A percentile compares a stretch with the other conserved stretches of the same genome.
Conservation (phyloP, 1,284 basidiomycete species). For the Boletellus dicymbophilus region DNA sequence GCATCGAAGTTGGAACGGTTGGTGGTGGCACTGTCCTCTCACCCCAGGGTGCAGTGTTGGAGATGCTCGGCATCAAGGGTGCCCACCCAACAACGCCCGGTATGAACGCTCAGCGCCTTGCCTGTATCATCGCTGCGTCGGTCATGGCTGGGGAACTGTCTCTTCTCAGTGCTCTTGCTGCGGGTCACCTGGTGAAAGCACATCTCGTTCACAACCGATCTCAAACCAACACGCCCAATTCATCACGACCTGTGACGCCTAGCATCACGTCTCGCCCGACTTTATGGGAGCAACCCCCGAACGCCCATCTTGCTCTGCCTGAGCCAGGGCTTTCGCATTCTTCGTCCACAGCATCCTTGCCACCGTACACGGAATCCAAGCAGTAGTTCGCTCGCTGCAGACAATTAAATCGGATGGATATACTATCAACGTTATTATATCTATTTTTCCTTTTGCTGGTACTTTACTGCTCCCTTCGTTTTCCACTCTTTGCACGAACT, state of each 20-base stretch:
- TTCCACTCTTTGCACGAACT: constrained; percentile 3
- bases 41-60: constrained; percentile 89
- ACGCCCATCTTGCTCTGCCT: constrained; percentile 5
- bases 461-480: constrained; percentile 19
- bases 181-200: constrained; percentile 88
- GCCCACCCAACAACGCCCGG: constrained; percentile 85
- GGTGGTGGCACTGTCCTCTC: constrained; percentile 93
- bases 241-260: constrained; percentile 67
- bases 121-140: constrained; percentile 83
- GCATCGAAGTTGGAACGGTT: constrained; percentile 95
- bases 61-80: constrained; percentile 89
- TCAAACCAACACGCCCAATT: constrained; percentile 65
- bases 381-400: constrained; percentile 12
- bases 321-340: constrained; percentile 22
- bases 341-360: constrained; percentile 34
- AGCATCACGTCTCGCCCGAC: constrained; percentile 27
- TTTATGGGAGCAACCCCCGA: constrained; percentile 23
- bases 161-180: constrained; percentile 87
- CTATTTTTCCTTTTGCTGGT: constrained; percentile 23
- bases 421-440: constrained; percentile 21
- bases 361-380: constrained; percentile 32
- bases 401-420: too few species aligned
- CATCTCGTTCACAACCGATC: constrained; percentile 87
- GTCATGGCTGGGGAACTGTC: constrained; percentile 97
- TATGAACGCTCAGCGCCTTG: constrained; percentile 84